phyloP scores from a whole-genome alignment of 148 eudicot species.

The Selenicereus undatus region DNA sequence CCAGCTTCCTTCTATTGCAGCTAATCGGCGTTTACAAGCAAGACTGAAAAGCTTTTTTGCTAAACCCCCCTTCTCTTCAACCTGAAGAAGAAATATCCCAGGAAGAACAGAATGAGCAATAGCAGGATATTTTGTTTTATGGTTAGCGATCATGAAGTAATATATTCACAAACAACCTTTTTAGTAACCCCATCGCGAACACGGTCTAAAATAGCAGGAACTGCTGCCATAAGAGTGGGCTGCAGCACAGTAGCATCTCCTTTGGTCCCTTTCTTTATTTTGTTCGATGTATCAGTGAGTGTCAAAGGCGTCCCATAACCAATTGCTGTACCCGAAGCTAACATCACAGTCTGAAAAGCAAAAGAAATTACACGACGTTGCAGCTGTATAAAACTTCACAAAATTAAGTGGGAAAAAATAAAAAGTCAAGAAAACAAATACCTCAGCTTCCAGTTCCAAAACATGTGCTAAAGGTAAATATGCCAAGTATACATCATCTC shows the following conservation, averaged over 20 bases:
- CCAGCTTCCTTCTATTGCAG: slow-evolving; percentile 92
- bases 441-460: slow-evolving; percentile 97
- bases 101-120: neutral
- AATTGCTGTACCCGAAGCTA: slow-evolving; percentile 64
- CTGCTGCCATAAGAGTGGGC: slow-evolving; percentile 96
- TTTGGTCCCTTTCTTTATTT: slow-evolving; percentile 89
- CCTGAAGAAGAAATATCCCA: slow-evolving; percentile 34
- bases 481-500: slow-evolving; percentile 66
- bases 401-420: neutral
- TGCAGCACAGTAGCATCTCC: slow-evolving; percentile 76
- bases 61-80: slow-evolving; percentile 74
- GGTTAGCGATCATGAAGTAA: slow-evolving; percentile 1
- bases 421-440: slow-evolving; percentile 25
- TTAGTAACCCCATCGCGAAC: slow-evolving; percentile 89
- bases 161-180: slow-evolving; percentile 45
- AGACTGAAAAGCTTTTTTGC: slow-evolving; percentile 62
- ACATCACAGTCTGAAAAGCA: slow-evolving; percentile 71
- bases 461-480: slow-evolving; percentile 96
- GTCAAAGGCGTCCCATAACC: slow-evolving; percentile 91
- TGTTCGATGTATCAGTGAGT: slow-evolving; percentile 89
- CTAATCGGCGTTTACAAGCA: slow-evolving; percentile 69
- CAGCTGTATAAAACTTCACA: neutral
- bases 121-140: slow-evolving; percentile 1
- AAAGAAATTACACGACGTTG: slow-evolving; percentile 9
- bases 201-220: slow-evolving; percentile 95